These are phyloP conservation scores for Hypericum perforatum DNA, from an alignment of 345 rosid species.

Conservation along the genomic window DNA sequence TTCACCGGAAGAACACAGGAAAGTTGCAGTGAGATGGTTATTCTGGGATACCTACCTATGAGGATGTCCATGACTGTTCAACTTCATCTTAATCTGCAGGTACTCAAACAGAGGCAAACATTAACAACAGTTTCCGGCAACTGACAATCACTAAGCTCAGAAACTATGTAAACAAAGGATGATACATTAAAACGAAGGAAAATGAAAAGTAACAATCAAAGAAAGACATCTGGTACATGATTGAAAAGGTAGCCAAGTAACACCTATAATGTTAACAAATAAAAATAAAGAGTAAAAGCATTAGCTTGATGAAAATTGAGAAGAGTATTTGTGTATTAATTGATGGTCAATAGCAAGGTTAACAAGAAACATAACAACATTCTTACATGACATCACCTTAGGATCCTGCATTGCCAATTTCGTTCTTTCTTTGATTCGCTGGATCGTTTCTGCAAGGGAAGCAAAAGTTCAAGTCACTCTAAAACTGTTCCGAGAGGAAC, in stretches of 20 bases:
- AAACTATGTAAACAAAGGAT: too few species aligned
- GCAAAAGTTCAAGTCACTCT: not conserved
- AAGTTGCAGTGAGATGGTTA: constrained; percentile 5
- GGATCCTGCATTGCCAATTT: constrained; percentile 95
- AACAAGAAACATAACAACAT: constrained; percentile 17
- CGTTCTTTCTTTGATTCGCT: constrained; percentile 76
- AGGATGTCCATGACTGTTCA: constrained; percentile 60
- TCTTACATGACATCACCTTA: constrained; percentile 99
- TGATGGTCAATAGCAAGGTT: not conserved
- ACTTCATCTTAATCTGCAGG: constrained; percentile 78
- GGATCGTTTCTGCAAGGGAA: constrained; percentile 59
- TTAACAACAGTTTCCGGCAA: too few species aligned
- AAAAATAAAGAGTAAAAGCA: too few species aligned
- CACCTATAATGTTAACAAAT: too few species aligned
- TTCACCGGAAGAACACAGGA: too few species aligned
- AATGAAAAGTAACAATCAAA: too few species aligned
- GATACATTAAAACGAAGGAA: too few species aligned
- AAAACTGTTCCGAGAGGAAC: constrained; percentile 1
- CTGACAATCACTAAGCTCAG: too few species aligned
- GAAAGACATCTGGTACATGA: too few species aligned
- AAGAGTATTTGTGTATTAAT: not conserved
- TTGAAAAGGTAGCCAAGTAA: too few species aligned
- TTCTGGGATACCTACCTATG: constrained; percentile 46
- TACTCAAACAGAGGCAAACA: too few species aligned
- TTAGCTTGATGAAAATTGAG: too few species aligned